Percentiles rank a stretch among this genome's conserved stretches.
Evolutionary conservation across 441 rosid genomes (phyloP).

Genomic region (Mallotus japonicus): DNA sequence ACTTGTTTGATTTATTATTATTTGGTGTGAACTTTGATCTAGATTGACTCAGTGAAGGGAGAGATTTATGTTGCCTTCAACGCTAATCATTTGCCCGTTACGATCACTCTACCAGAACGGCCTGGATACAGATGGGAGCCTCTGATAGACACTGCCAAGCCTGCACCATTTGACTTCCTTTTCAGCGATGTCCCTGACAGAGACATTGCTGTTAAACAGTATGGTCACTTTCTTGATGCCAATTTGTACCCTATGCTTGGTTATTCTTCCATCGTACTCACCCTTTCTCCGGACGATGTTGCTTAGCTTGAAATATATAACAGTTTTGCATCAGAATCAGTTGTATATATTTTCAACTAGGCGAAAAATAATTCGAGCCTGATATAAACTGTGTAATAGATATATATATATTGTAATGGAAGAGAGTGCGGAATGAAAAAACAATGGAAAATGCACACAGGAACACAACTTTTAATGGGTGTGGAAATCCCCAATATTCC

Average conservation of each 20-base stretch:
- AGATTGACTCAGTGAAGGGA: slow-evolving; percentile 71
- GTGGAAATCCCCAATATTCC: no score
- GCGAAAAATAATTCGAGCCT: no score
- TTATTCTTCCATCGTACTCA: slow-evolving; percentile 78
- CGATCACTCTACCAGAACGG: slow-evolving; percentile 66
- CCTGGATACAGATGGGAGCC: slow-evolving; percentile 86
- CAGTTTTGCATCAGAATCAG: background rate
- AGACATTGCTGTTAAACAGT: slow-evolving; percentile 61
- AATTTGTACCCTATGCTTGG: slow-evolving; percentile 88
- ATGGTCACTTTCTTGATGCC: slow-evolving; percentile 71
- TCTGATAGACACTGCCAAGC: slow-evolving; percentile 83
- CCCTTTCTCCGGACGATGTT: slow-evolving; percentile 41
- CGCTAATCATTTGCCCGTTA: slow-evolving; percentile 65
- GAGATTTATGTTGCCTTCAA: slow-evolving; percentile 87
- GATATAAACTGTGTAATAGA: background rate
- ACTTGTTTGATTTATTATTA: background rate
- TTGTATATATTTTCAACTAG: background rate
- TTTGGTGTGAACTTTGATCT: slow-evolving; percentile 17
- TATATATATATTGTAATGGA: background rate
- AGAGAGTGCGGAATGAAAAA: background rate
- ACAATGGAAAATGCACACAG: no score
- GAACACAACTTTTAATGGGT: no score
- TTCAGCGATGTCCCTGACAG: slow-evolving; percentile 52
- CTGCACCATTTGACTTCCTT: slow-evolving; percentile 76
- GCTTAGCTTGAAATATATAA: background rate